phyloP scores from a whole-genome alignment of 2,329 filamentous ascomycete species.

The Fusarium verrucosum region DNA sequence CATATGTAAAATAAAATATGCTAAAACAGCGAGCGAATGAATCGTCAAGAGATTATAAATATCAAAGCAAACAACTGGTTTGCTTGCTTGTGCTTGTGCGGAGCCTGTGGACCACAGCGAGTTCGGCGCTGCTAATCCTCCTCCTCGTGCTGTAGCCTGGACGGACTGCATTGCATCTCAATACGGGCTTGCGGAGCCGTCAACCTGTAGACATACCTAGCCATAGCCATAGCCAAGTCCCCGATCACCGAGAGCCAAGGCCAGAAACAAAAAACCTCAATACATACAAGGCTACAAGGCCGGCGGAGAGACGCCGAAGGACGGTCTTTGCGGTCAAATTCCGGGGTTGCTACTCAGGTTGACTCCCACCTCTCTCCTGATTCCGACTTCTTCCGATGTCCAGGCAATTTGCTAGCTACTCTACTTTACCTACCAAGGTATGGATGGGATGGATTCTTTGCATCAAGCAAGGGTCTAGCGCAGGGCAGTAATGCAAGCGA shows the following conservation, averaged over 20 bases:
- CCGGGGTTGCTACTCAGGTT: constrained; percentile 18
- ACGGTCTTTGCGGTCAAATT: constrained; percentile 26
- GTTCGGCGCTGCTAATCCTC: constrained; percentile 35
- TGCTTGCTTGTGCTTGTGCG: constrained; percentile 14
- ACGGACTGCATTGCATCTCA: constrained; percentile 5
- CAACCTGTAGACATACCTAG: constrained; percentile 16
- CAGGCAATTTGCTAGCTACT: constrained; percentile 24
- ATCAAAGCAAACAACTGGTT: constrained; percentile 37
- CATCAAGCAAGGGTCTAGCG: constrained; percentile 35
- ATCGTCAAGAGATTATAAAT: constrained; percentile 45
- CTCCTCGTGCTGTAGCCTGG: constrained; percentile 4
- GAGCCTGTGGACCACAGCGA: constrained; percentile 41
- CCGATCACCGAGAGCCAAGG: constrained; percentile 33
- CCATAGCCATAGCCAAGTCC: constrained; percentile 18
- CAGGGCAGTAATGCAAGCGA: constrained; percentile 26
- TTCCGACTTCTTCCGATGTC: constrained; percentile 38
- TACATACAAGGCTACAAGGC: too few species aligned
- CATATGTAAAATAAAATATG: too few species aligned
- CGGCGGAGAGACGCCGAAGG: constrained; percentile 27
- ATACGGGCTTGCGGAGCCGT: constrained; percentile 36
- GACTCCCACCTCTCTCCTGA: constrained; percentile 20
- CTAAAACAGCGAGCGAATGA: constrained; percentile 32
- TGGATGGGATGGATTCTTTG: constrained; percentile 19
- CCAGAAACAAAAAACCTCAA: constrained; percentile 11
- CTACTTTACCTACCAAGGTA: constrained; percentile 13